Evolutionary conservation across 306 rosid species (phyloP).

Genomic region (Dalbergia oliveri): DNA sequence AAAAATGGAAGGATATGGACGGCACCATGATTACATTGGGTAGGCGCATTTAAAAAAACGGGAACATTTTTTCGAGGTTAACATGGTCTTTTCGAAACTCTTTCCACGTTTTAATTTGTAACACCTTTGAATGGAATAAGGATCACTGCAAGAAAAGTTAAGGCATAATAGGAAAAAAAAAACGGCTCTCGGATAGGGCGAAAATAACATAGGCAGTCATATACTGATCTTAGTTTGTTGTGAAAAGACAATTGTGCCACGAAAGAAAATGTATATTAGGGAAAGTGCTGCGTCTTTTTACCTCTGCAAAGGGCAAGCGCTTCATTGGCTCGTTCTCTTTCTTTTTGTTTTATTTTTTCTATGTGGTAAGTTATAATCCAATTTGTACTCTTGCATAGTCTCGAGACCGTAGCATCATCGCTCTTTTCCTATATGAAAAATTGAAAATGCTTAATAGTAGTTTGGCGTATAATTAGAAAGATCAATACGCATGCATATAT

Average conservation of each 20-base stretch:
- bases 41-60: constrained; percentile 3
- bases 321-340: not conserved
- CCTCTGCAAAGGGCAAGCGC: not conserved
- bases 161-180: no score
- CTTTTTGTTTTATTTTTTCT: not conserved
- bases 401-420: no score
- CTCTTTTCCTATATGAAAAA: not conserved
- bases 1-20: constrained; percentile 27
- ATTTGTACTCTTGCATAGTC: not conserved
- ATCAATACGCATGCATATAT: constrained; percentile 8
- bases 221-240: constrained; percentile 33
- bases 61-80: constrained; percentile 12
- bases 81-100: constrained; percentile 35
- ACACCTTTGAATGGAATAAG: not conserved
- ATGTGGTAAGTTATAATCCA: not conserved
- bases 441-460: not conserved
- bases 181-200: no score
- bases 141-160: not conserved
- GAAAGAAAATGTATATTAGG: not conserved
- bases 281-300: not conserved
- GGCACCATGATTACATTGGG: constrained; percentile 38
- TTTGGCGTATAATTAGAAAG: not conserved
- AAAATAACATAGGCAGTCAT: no score
- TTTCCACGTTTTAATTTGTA: no score
- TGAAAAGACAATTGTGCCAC: constrained; percentile 46